Evolutionary conservation across 106 monocot species (phyloP), one percentile per base, ranked within the genome.

Genomic region (Amphibolis antarctica): DNA sequence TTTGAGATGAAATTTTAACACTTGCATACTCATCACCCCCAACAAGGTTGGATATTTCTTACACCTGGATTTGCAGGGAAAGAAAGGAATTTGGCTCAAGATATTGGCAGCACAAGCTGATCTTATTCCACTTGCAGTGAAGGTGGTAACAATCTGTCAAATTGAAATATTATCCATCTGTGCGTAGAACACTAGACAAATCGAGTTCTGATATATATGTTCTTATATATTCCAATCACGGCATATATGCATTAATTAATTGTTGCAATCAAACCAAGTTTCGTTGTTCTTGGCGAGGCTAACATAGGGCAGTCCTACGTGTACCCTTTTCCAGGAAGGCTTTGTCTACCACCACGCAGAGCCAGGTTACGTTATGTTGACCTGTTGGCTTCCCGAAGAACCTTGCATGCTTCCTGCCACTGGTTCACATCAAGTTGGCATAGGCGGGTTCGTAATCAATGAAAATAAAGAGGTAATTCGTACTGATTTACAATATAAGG

Each of bases 281-380:
- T 51, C 19, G 17, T 17, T 0, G 10, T 53, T 10, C 10, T 53
- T 53, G 22, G 22, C n/a, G 0, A 12, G 10, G 53, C 23, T 20
- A 21, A 53, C 10, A 24, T 21, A 53, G 19, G 20, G 10, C 24
- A 12, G 10, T 21, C 12, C 5, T 7, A n/a, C 50, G 19, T 7
- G 17, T 53, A 13, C 42, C 42, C 46, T 18, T 53, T 44, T 23
- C 58, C 74, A 93, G 92, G 81, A 80, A 62, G 92, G 92, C 42
- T 93, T 85, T 65, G 66, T 60, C 46, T 88, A 78, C 66, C 88
- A 93, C 66, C 92, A 93, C 66, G 88, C 92, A 49, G 88, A 88
- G 45, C 76, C 75, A 68, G 88, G 80, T 15, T 85, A 88, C 63
- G 82, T 93, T 7, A 70, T 93, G 85, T 42, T 93, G 59, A 93